Base-by-base conservation (phyloP, 2,329 filamentous ascomycete genomes). In the Fusarium ambrosium region DNA sequence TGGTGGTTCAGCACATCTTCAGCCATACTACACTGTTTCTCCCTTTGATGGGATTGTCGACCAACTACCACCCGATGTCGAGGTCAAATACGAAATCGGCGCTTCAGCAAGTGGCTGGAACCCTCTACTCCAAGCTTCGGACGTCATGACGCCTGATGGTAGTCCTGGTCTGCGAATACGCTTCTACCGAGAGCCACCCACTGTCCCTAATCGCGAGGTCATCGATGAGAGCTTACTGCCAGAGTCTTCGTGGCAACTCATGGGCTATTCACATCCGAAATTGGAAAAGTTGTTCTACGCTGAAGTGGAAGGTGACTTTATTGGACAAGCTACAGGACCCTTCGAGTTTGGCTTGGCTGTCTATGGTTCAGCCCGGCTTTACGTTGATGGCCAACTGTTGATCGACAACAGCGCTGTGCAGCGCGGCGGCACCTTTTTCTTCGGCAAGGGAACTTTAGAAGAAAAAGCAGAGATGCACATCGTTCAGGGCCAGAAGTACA, bases 341-440 rank as follows among this genome's bases (percentile, higher is more conserved):
- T 81, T 75, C 70, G 81, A 83, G n/a, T 81, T 82, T 14, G 81
- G 80, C 6, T 67, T 83, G 5, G 77, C 80, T 2, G 77, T 80
- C 11, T 79, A 78, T 51, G 82, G 82, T 13, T 79, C 79, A 3
- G 79, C 72, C 5, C 77, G 80, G 58, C 73, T 84, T 27, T 82
- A 77, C 69, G 73, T 83, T 29, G 77, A 84, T 64, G 80, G 74
- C 27, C 67, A 79, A 62, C 70, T 82, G 2, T 62, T 83, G 4
- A 78, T 82, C 22, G 78, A 80, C 1, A 80, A 82, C 39, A 74
- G 74, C 0, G 78, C 78, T 9, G 71, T 75, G 24, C 80, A 83
- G 56, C 67, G 72, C 3, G 73, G 73, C 22, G 82, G 80, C 22
- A 81, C 79, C 10, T 79, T 79, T 59, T 84, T 84, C 65, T 80